Evolutionary conservation across 495 filamentous ascomycete genomes (phyloP).

Genomic region (Xylaria intraflava): DNA sequence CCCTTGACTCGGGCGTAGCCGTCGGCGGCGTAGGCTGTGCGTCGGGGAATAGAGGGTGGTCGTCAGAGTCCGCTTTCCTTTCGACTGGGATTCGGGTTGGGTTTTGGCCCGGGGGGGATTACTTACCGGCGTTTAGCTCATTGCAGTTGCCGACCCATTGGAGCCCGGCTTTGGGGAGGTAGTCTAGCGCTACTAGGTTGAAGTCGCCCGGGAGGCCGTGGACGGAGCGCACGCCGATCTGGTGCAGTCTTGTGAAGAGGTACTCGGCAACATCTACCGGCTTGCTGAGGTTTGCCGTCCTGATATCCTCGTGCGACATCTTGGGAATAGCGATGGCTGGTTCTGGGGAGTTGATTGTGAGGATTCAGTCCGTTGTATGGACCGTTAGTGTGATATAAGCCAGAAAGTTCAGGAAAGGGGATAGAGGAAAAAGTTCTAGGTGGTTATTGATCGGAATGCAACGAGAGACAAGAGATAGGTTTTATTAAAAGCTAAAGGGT

Average conservation of each 20-base stretch:
- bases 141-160: slow-evolving; percentile 77
- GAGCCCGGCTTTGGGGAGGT: slow-evolving; percentile 53
- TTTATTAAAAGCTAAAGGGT: too few species aligned
- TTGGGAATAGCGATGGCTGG: too few species aligned
- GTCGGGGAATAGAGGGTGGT: background rate
- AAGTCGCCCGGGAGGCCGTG: slow-evolving; percentile 75
- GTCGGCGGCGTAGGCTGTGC: slow-evolving; percentile 67
- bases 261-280: slow-evolving; percentile 52
- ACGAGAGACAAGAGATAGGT: too few species aligned
- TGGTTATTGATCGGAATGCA: too few species aligned
- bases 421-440: too few species aligned
- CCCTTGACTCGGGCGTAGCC: slow-evolving; percentile 72
- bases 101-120: too few species aligned
- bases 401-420: too few species aligned
- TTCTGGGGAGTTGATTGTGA: background rate
- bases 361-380: background rate
- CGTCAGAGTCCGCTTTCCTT: slow-evolving; percentile 42
- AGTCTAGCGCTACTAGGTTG: slow-evolving; percentile 64
- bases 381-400: too few species aligned
- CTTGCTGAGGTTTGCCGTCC: slow-evolving; percentile 33
- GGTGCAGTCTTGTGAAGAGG: slow-evolving; percentile 60
- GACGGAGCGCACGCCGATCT: slow-evolving; percentile 61
- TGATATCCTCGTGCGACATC: slow-evolving; percentile 27
- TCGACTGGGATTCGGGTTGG: background rate
- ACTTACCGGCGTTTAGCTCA: slow-evolving; percentile 69